A percentile compares a stretch with the other conserved stretches of the same genome.
phyloP scores from a whole-genome alignment of 2,329 filamentous ascomycete genomes.

The Sphaerostilbella broomeana region DNA sequence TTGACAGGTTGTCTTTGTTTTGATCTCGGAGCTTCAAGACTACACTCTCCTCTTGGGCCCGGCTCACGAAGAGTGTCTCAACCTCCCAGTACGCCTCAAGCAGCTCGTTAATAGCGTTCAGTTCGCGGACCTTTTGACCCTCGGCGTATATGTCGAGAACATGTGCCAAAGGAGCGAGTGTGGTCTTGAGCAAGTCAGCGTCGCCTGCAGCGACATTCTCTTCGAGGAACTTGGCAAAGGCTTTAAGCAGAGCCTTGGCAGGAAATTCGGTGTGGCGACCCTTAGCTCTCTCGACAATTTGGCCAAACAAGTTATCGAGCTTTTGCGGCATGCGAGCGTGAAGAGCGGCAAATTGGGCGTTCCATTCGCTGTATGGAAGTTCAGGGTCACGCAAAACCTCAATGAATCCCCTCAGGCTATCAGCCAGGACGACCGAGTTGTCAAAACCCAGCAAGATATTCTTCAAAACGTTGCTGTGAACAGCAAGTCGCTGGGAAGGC shows the following conservation, averaged over 20 bases:
- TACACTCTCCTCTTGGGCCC: constrained; percentile 88
- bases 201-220: constrained; percentile 73
- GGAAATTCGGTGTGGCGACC: constrained; percentile 81
- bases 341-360: constrained; percentile 89
- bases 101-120: constrained; percentile 71
- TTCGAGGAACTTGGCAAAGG: constrained; percentile 80
- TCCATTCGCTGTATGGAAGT: constrained; percentile 94
- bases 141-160: constrained; percentile 78
- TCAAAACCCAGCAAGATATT: constrained; percentile 93
- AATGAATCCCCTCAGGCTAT: constrained; percentile 81
- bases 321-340: constrained; percentile 96
- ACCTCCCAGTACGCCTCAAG: constrained; percentile 75
- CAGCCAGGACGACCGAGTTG: constrained; percentile 92
- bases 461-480: constrained; percentile 68
- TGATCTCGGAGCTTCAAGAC: constrained; percentile 90
- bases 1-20: constrained; percentile 84
- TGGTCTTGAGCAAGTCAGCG: constrained; percentile 63
- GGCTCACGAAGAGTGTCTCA: constrained; percentile 81
- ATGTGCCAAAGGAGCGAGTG: constrained; percentile 67
- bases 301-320: constrained; percentile 73
- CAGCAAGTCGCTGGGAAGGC: constrained; percentile 77
- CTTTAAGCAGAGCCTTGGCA: constrained; percentile 77
- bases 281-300: constrained; percentile 79
- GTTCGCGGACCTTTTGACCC: constrained; percentile 85
- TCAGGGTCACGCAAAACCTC: constrained; percentile 83